Evolutionary conservation across 2,329 filamentous ascomycete species (phyloP), one percentile per base, ranked within the genome.

Genomic region (Fusarium sarcochroum): DNA sequence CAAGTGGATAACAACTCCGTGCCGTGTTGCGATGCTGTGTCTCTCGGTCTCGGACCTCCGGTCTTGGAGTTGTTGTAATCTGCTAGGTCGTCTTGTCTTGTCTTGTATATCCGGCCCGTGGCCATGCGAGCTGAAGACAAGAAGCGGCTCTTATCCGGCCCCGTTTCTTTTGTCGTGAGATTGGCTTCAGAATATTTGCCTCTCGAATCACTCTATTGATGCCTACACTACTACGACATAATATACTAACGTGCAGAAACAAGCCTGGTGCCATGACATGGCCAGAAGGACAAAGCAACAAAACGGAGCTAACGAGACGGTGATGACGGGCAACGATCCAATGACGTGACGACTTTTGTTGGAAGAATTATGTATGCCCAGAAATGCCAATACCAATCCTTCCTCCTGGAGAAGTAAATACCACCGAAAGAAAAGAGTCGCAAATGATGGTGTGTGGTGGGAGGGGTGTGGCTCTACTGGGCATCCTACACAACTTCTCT

Each of bases 301-400:
- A 58, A 42, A 68, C 55, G 44, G 44, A 67, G 30, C 13, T 49
- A 51, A n/a, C 21, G 53, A 65, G 37, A 34, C 37, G 37, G 32
- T 48, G 41, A 53, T 68, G 62, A 49, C 38, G 41, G 49, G 18
- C 49, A 14, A 52, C 37, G 42, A 27, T 49, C 60, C 62, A 69
- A 70, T 69, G 66, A 69, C 58, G 67, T 59, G 66, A 60, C 52
- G 35, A 51, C 42, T 51, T 20, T 14, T 8, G 38, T 32, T 10
- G 23, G 3, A 58, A 46, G 44, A 58, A 54, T 64, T 64, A 64
- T 66, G 66, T 70, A 67, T 70, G 66, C 66, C 66, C 57, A 69
- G 66, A 69, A 66, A 68, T 69, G 58, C 60, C 51, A 65, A 69
- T 57, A 61, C 66, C 59, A 58, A 65, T 61, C 47, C 62, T 54